Evolutionary conservation across 257 asterid genomes (phyloP).

Genomic region (Parsonsia alboflavescens): DNA sequence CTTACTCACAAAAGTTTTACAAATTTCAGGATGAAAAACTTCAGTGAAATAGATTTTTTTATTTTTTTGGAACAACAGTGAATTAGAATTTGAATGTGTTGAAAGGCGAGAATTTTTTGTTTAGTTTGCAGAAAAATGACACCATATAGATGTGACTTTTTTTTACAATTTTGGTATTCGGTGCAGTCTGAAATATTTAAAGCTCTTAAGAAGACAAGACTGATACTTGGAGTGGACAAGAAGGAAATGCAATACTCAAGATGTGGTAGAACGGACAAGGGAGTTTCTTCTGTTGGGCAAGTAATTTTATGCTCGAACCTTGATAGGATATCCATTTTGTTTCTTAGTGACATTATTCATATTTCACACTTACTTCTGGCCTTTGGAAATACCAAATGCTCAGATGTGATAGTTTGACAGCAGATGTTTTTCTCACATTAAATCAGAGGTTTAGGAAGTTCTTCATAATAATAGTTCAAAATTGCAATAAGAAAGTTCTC

Average conservation of each 20-base stretch:
- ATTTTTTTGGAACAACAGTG: too few relatives aligned
- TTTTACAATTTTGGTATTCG: constrained; percentile 12
- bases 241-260: constrained; percentile 79
- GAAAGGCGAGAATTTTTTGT: neutral
- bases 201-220: constrained; percentile 74
- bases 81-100: neutral
- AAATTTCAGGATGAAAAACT: neutral
- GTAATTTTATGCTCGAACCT: constrained; percentile 37
- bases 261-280: constrained; percentile 98
- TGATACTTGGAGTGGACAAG: constrained; percentile 63
- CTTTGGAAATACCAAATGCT: constrained; percentile 3
- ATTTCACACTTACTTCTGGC: neutral
- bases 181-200: constrained; percentile 85
- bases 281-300: constrained; percentile 98
- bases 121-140: neutral
- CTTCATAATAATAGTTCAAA: neutral
- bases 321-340: neutral
- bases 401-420: neutral
- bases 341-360: neutral
- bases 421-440: neutral
- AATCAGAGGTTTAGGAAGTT: neutral
- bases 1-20: neutral
- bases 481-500: neutral
- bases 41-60: neutral
- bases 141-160: neutral